These are phyloP conservation scores for Cyclostephanos invisitatus DNA, from an alignment of 108 stramenopile genomes.

Conservation along the genomic window DNA sequence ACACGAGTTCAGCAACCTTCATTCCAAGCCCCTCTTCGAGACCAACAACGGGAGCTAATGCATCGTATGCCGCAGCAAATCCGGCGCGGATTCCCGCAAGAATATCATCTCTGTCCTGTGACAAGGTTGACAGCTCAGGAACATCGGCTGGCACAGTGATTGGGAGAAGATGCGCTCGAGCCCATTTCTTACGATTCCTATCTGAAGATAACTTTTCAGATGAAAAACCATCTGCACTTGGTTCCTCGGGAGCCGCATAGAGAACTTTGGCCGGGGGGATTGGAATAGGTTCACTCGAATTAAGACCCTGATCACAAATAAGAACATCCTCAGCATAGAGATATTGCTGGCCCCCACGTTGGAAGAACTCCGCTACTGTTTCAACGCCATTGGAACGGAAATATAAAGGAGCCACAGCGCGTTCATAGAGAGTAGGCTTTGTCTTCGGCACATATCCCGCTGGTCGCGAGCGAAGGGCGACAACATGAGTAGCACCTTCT, in stretches of 20 bases:
- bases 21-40: constrained; percentile 31
- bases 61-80: constrained; percentile 75
- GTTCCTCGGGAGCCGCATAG: constrained; percentile 52
- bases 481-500: constrained; percentile 80
- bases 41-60: constrained; percentile 58
- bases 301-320: constrained; percentile 62
- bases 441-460: constrained; percentile 61
- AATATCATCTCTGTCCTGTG: constrained; percentile 67
- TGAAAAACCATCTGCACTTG: constrained; percentile 14
- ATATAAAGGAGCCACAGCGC: constrained; percentile 69
- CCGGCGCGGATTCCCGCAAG: constrained; percentile 70
- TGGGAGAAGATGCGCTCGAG: constrained; percentile 68
- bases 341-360: constrained; percentile 82
- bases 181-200: constrained; percentile 51
- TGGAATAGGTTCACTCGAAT: constrained; percentile 39
- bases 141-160: constrained; percentile 61
- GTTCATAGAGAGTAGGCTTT: constrained; percentile 72
- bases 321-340: constrained; percentile 80
- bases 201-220: constrained; percentile 9
- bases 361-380: constrained; percentile 71
- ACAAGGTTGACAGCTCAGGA: constrained; percentile 58
- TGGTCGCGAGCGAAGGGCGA: constrained; percentile 67
- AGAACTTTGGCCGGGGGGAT: constrained; percentile 75
- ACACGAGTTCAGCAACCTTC: constrained; percentile 39
- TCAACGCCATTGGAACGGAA: constrained; percentile 64